phyloP scores from a whole-genome alignment of 768 basidiomycete species.

The Pisolithus tinctorius region DNA sequence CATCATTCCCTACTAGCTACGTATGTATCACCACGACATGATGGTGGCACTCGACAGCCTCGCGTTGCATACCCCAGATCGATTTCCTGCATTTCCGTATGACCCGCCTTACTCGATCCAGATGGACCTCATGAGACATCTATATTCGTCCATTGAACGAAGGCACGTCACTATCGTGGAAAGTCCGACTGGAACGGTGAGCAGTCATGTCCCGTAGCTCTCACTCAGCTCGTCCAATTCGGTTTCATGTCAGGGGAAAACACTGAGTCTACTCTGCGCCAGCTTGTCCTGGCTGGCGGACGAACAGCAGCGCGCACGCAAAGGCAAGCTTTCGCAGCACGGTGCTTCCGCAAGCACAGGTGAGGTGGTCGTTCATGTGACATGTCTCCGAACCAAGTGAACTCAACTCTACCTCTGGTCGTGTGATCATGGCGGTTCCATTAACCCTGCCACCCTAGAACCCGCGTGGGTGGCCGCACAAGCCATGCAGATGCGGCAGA shows the following conservation, averaged over 20 bases:
- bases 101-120: conserved; percentile 81
- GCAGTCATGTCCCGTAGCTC: conserved; percentile 11
- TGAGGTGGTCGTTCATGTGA: conserved; percentile 10
- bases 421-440: conserved; percentile 18
- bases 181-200: conserved; percentile 84
- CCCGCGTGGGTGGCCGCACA: conserved; percentile 77
- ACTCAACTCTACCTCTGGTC: neutral
- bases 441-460: conserved; percentile 26
- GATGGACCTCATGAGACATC: conserved; percentile 77
- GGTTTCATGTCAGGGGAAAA: conserved; percentile 64
- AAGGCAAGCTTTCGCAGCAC: conserved; percentile 48
- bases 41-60: conserved; percentile 16
- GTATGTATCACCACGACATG: neutral
- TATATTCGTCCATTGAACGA: conserved; percentile 75
- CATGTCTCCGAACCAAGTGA: neutral
- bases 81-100: conserved; percentile 81
- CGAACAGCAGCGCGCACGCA: conserved; percentile 60
- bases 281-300: conserved; percentile 71
- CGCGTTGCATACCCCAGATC: conserved; percentile 51
- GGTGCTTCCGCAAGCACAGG: conserved; percentile 18
- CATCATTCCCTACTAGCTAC: neutral
- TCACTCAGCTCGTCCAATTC: neutral
- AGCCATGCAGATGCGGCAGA: conserved; percentile 53
- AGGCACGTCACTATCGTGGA: conserved; percentile 76
- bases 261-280: conserved; percentile 71